phyloP scores from a whole-genome alignment of 768 basidiomycete genomes.

The Exidia glandulosa region DNA sequence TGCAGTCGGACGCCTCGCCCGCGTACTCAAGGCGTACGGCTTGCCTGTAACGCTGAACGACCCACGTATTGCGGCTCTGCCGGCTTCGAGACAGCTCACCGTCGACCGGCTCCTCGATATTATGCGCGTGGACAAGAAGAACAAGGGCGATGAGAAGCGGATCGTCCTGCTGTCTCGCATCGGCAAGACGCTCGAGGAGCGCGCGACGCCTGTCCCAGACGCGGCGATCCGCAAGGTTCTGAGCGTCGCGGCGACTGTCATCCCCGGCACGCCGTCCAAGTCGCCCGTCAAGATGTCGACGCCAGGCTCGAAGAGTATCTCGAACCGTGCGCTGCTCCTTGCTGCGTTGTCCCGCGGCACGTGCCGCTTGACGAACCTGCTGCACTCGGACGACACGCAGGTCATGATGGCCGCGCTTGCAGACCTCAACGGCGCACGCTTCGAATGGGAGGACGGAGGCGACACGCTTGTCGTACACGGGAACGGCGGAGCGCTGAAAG shows the following conservation, averaged over 20 bases:
- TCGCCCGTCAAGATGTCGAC: conserved; percentile 64
- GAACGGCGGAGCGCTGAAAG: conserved; percentile 65
- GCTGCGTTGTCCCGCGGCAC: conserved; percentile 86
- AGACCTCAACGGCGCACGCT: conserved; percentile 84
- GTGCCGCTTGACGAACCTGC: conserved; percentile 76
- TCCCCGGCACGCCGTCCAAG: conserved; percentile 43
- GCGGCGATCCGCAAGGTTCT: conserved; percentile 72
- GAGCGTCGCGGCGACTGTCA: conserved; percentile 65
- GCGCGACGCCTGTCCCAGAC: conserved; percentile 80
- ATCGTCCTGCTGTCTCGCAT: conserved; percentile 85
- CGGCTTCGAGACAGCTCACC: conserved; percentile 59
- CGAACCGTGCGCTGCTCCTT: conserved; percentile 86
- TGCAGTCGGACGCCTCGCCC: conserved; percentile 77
- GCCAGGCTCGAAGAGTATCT: conserved; percentile 93
- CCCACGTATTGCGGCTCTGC: conserved; percentile 61
- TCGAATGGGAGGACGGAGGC: conserved; percentile 92
- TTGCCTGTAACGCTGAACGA: conserved; percentile 77
- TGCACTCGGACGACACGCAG: conserved; percentile 96
- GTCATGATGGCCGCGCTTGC: conserved; percentile 96
- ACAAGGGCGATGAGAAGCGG: conserved; percentile 85
- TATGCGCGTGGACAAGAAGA: conserved; percentile 98
- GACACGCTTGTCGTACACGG: conserved; percentile 91
- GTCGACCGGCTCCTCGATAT: conserved; percentile 80
- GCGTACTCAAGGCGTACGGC: conserved; percentile 84
- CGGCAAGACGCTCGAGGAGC: conserved; percentile 84